Conservation (phyloP, 2,329 filamentous ascomycete genomes). For the Paracoccidioides brasiliensis region DNA sequence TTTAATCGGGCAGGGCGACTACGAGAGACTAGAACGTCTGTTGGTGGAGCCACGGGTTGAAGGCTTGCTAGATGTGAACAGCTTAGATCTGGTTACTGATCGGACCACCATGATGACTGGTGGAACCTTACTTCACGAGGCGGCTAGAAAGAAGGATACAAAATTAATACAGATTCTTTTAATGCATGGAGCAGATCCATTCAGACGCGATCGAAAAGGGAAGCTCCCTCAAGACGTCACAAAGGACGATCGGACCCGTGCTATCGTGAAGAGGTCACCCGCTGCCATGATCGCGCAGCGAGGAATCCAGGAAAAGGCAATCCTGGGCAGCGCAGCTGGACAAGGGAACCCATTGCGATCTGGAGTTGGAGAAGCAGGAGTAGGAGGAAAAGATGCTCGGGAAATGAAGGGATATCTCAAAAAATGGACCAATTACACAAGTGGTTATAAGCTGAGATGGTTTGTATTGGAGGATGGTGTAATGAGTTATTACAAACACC, state of each 20-base stretch:
- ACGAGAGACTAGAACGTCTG: constrained; percentile 63
- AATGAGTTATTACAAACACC: constrained; percentile 96
- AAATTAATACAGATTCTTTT: constrained; percentile 81
- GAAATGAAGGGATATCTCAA: constrained; percentile 99
- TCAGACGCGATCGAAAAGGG: constrained; percentile 85
- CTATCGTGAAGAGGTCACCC: constrained; percentile 85
- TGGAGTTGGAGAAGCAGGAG: constrained; percentile 36
- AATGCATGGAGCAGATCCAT: constrained; percentile 90
- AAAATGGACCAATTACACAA: constrained; percentile 99
- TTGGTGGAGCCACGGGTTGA: constrained; percentile 76
- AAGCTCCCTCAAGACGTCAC: constrained; percentile 94
- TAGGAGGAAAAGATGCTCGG: constrained; percentile 70
- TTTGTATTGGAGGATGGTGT: constrained; percentile 97
- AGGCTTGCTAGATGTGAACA: constrained; percentile 83
- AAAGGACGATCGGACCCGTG: constrained; percentile 77
- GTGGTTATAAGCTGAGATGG: constrained; percentile 92
- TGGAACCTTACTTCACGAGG: constrained; percentile 89
- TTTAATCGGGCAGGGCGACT: constrained; percentile 58
- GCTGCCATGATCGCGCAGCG: constrained; percentile 88
- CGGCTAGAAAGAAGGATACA: constrained; percentile 73
- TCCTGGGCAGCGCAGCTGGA: constrained; percentile 59
- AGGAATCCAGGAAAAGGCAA: constrained; percentile 93
- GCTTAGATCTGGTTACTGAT: constrained; percentile 75
- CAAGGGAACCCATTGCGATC: constrained; percentile 41
- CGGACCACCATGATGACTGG: constrained; percentile 62